A percentile compares a stretch with the other conserved stretches of the same genome.
These are phyloP conservation scores for Ascomycota sp. DNA, from an alignment of 2,329 filamentous ascomycete genomes.

Conservation along the genomic window DNA sequence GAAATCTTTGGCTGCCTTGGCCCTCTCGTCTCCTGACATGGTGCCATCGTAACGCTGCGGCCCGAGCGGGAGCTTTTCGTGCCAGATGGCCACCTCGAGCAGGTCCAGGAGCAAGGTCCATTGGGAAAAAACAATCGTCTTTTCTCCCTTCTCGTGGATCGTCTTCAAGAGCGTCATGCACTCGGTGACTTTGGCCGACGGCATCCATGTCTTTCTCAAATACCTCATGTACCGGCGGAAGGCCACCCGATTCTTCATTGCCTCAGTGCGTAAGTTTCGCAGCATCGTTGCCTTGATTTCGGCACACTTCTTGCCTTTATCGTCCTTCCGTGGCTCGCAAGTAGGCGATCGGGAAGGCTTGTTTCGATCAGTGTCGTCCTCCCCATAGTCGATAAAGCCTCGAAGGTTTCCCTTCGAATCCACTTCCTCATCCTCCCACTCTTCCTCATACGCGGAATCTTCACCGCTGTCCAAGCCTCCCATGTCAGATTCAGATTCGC, in stretches of 20 bases:
- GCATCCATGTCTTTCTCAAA: conserved; percentile 47
- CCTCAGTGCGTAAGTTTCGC: conserved; percentile 44
- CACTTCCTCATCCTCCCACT: neutral
- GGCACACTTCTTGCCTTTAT: conserved; percentile 19
- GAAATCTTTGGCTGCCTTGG: conserved; percentile 45
- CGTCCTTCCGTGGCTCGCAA: conserved; percentile 11
- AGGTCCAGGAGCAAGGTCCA: conserved; percentile 59
- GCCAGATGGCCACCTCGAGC: conserved; percentile 50
- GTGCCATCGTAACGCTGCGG: conserved; percentile 62
- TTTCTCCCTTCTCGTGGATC: conserved; percentile 39
- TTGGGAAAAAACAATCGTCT: conserved; percentile 59
- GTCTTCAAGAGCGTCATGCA: conserved; percentile 54
- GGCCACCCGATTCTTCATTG: conserved; percentile 39
- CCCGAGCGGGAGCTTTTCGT: conserved; percentile 36
- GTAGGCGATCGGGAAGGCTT: conserved; percentile 17
- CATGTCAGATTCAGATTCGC: conserved; percentile 13
- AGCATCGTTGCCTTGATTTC: conserved; percentile 34
- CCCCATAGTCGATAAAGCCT: conserved; percentile 10
- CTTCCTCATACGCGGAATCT: conserved; percentile 1
- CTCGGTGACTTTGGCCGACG: conserved; percentile 66
- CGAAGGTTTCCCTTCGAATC: conserved; percentile 13
- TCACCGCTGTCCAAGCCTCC: conserved; percentile 9
- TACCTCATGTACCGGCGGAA: conserved; percentile 50
- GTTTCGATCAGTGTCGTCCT: conserved; percentile 19
- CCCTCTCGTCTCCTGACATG: conserved; percentile 50